Evolutionary conservation across 73 alveolate species (phyloP).

Genomic region (Tetrahymena thermophila): DNA sequence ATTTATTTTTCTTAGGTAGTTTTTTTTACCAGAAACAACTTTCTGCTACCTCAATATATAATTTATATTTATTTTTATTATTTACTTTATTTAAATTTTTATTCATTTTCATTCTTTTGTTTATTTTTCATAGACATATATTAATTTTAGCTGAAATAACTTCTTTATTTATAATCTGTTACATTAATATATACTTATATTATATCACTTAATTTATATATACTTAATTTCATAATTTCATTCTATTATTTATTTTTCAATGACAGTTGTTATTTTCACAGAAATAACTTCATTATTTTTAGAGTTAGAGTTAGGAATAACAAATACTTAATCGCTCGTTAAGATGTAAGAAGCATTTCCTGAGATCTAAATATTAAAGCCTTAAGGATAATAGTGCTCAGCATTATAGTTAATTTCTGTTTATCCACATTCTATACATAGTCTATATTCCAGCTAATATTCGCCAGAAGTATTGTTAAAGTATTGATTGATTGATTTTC

Average conservation of each 20-base stretch:
- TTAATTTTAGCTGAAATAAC: too few species aligned
- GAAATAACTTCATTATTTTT: neutral
- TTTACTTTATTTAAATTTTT: too few species aligned
- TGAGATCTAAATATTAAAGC: neutral
- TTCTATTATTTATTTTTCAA: neutral
- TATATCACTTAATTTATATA: too few species aligned
- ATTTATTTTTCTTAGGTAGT: too few species aligned
- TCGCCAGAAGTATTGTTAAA: neutral
- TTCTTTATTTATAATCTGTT: too few species aligned
- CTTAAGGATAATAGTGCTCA: neutral
- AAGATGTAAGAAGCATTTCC: neutral
- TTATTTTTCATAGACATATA: too few species aligned
- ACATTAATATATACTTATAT: too few species aligned
- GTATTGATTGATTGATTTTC: neutral
- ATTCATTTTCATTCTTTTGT: too few species aligned
- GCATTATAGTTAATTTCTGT: neutral
- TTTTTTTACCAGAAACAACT: too few species aligned
- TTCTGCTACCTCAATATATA: too few species aligned
- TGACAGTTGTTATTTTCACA: neutral
- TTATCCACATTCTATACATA: slow-evolving; percentile 4
- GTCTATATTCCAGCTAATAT: neutral
- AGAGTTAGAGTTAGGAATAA: neutral
- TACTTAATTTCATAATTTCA: neutral
- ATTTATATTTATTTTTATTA: too few species aligned
- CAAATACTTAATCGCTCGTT: neutral